A percentile compares a stretch with the other conserved stretches of the same genome.
phyloP scores from a whole-genome alignment of 352 stramenopile species.

The Pythium volutum region DNA sequence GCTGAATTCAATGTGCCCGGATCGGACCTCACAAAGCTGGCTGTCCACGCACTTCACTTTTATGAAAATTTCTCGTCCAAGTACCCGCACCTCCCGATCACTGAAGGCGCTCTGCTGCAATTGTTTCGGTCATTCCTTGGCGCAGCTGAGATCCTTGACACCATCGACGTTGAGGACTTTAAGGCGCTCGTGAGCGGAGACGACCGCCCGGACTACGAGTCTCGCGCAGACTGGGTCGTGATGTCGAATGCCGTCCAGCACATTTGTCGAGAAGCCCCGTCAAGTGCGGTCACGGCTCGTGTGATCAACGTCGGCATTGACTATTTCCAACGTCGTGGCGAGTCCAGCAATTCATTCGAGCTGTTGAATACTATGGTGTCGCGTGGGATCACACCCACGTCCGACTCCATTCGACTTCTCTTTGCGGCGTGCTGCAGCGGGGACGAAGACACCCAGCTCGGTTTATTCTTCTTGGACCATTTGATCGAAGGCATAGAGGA shows the following conservation, averaged over 20 bases:
- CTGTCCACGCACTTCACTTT: constrained; percentile 17
- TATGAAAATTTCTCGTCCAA: constrained; percentile 14
- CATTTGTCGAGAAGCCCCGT: constrained; percentile 41
- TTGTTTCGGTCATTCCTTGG: constrained; percentile 39
- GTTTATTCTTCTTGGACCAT: constrained; percentile 60
- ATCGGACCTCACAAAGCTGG: constrained; percentile 21
- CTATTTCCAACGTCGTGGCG: constrained; percentile 49
- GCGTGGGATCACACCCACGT: constrained; percentile 36
- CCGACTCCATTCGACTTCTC: constrained; percentile 52
- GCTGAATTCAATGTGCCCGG: constrained; percentile 15
- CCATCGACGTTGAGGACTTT: constrained; percentile 17
- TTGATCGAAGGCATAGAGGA: constrained; percentile 23
- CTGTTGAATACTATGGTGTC: constrained; percentile 64
- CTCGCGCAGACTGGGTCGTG: constrained; percentile 28
- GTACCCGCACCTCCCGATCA: constrained; percentile 11
- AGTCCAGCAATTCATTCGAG: constrained; percentile 43
- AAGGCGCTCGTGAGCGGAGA: constrained; percentile 13
- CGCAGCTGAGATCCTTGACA: constrained; percentile 30
- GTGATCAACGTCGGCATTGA: constrained; percentile 72
- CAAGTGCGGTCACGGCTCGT: constrained; percentile 33
- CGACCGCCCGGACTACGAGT: constrained; percentile 16
- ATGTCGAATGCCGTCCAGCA: constrained; percentile 33
- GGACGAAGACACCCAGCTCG: constrained; percentile 42
- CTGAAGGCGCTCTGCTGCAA: constrained; percentile 31
- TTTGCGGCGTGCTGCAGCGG: constrained; percentile 50